Evolutionary conservation across 2,329 filamentous ascomycete genomes (phyloP), one percentile per base, ranked within the genome.

Genomic region (Rhynchosporium secalis): DNA sequence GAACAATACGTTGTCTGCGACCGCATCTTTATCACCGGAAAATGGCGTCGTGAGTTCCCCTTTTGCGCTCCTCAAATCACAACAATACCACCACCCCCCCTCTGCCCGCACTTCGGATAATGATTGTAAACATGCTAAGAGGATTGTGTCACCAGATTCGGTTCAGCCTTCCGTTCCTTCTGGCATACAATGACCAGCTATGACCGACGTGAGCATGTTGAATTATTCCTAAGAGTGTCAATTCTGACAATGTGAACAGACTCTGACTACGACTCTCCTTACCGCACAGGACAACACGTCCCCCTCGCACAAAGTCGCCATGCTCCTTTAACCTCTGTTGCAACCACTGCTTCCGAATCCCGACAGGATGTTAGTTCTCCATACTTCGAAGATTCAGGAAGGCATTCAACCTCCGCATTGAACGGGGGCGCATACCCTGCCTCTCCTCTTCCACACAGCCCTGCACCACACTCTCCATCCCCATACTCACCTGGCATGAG

Each of bases 401-500:
- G 82, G 70, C 76, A 76, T 60, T 83, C 84, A 26, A 80, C 81
- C 62, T 76, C 81, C 46, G 74, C 77, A 62, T 76, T 80, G 68
- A 80, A 79, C 72, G 83, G 84, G 72, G 78, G 78, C 72, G 83
- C 86, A 73, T 88, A 87, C 77, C 80, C 85, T 54, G 59, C 65
- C 36, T 73, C 72, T 26, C 71, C 62, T 43, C 55, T 65, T 52
- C 64, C 70, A 81, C 81, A 71, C 81, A 83, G 82, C 69, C 81
- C 85, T 67, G 83, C 86, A 49, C 83, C 85, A 12, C 80, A 79
- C 69, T 84, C 89, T 15, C 90, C 93, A 69, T 84, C 89, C 15
- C 90, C 92, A 51, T 98, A 98, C 78, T 96, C 93, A 0, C 94
- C 94, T 10, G 94, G 93, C 58, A 85, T 96, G 81, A 85, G 93